Evolutionary conservation across 306 rosid genomes (phyloP).

Genomic region (Rosa persica): DNA sequence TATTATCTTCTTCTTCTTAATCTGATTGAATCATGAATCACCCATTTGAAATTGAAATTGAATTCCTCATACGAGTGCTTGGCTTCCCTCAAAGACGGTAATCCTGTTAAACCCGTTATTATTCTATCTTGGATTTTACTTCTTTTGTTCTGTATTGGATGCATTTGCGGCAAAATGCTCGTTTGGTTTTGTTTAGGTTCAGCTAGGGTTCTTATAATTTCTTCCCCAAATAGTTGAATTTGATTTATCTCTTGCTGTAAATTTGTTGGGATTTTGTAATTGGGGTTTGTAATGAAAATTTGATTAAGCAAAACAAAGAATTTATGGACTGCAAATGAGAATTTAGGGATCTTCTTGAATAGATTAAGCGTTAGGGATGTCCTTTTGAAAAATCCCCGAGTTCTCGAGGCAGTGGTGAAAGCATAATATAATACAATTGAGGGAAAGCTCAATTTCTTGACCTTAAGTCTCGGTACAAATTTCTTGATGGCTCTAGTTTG

Average conservation of each 20-base stretch:
- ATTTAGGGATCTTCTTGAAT: not conserved
- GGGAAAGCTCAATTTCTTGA: not conserved
- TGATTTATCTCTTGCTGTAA: not conserved
- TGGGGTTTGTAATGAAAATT: not conserved
- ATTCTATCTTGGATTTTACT: not conserved
- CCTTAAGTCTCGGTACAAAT: not conserved
- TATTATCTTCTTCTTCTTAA: no score
- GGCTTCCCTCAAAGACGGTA: conserved; percentile 49
- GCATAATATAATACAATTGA: not conserved
- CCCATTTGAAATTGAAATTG: no score
- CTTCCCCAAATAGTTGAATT: not conserved
- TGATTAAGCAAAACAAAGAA: not conserved
- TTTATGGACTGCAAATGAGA: not conserved
- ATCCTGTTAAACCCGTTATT: not conserved
- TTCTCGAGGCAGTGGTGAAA: no score
- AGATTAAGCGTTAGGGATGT: not conserved
- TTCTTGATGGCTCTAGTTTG: not conserved
- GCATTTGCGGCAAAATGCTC: not conserved
- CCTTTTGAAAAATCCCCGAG: no score
- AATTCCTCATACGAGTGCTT: conserved; percentile 48
- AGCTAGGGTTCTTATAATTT: not conserved
- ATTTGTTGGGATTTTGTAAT: not conserved
- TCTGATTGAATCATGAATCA: no score
- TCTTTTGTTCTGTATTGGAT: not conserved
- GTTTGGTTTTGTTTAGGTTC: not conserved